Conservation (phyloP, 2,329 filamentous ascomycete species). For the Magnaporthiopsis poae region DNA sequence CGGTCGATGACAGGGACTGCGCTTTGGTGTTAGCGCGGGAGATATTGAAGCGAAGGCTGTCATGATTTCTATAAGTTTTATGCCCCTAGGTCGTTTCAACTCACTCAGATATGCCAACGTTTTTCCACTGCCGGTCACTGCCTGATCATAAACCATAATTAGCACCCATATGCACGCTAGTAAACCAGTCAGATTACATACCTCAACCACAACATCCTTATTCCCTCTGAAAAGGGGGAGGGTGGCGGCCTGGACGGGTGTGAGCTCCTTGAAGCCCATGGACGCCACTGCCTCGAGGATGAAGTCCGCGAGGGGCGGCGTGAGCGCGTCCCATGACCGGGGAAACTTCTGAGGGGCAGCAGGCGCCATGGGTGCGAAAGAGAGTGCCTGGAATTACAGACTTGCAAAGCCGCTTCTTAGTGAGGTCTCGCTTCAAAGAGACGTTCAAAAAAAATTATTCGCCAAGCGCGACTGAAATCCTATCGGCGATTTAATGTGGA, state of each 20-base stretch:
- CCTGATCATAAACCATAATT: slow-evolving; percentile 4
- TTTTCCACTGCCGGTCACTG: slow-evolving; percentile 59
- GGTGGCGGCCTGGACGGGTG: slow-evolving; percentile 87
- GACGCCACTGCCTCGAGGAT: slow-evolving; percentile 70
- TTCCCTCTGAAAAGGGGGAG: slow-evolving; percentile 81
- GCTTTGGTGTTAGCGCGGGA: not conserved
- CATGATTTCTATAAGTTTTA: not conserved
- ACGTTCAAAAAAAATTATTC: not conserved
- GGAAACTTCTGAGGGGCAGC: slow-evolving; percentile 29
- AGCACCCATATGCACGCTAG: slow-evolving; percentile 4
- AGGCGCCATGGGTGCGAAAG: not conserved
- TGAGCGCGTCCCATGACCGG: slow-evolving; percentile 58
- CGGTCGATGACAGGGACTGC: slow-evolving; percentile 69
- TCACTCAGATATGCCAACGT: slow-evolving; percentile 60
- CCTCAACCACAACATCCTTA: slow-evolving; percentile 86
- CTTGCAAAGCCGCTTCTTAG: not conserved
- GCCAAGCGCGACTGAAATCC: not conserved
- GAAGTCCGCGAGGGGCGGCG: slow-evolving; percentile 68
- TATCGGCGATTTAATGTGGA: not conserved
- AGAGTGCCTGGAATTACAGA: not conserved
- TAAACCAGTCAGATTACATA: slow-evolving; percentile 18
- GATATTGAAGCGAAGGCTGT: not conserved
- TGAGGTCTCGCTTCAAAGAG: not conserved
- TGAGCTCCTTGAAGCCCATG: slow-evolving; percentile 65
- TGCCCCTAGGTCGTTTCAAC: not conserved